phyloP scores from a whole-genome alignment of 116 monocot genomes.

The Posidonia oceanica region DNA sequence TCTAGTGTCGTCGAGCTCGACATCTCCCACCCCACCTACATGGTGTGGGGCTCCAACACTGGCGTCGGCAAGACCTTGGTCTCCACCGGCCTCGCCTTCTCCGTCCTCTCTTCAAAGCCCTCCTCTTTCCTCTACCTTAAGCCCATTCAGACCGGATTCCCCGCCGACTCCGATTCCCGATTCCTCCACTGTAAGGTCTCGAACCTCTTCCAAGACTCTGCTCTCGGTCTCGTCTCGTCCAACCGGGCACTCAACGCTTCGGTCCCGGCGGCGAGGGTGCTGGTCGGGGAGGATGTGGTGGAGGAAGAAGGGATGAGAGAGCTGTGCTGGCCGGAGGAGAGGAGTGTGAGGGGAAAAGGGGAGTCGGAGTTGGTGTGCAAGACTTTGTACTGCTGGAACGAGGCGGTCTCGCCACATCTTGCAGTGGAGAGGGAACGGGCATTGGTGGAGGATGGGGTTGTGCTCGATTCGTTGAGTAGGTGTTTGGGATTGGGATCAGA shows the following conservation, averaged over 20 bases:
- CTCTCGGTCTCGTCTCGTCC: conserved; percentile 6
- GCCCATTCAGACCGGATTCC: conserved; percentile 94
- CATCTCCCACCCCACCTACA: conserved; percentile 58
- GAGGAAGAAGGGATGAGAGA: conserved; percentile 8
- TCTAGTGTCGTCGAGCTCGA: conserved; percentile 24
- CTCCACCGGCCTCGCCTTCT: conserved; percentile 71
- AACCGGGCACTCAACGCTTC: conserved; percentile 41
- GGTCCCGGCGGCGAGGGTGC: conserved; percentile 19
- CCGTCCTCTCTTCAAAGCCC: conserved; percentile 34
- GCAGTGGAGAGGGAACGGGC: conserved; percentile 77
- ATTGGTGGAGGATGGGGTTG: conserved; percentile 33
- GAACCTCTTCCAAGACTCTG: conserved; percentile 16
- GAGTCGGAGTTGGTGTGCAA: conserved; percentile 41
- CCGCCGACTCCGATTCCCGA: conserved; percentile 71
- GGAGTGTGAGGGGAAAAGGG: conserved; percentile 12
- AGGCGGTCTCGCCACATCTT: conserved; percentile 73
- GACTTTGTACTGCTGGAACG: conserved; percentile 77
- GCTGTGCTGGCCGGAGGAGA: conserved; percentile 34
- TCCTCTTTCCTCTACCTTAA: conserved; percentile 66
- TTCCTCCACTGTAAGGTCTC: conserved; percentile 47
- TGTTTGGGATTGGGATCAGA: conserved; percentile 17
- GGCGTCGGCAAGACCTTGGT: conserved; percentile 91
- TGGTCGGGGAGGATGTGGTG: conserved; percentile 1
- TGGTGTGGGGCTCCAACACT: conserved; percentile 86
- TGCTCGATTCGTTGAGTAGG: conserved; percentile 37